Evolutionary conservation across 768 basidiomycete species (phyloP), one percentile per base, ranked within the genome.

Genomic region (Boletus vermiculosoides): DNA sequence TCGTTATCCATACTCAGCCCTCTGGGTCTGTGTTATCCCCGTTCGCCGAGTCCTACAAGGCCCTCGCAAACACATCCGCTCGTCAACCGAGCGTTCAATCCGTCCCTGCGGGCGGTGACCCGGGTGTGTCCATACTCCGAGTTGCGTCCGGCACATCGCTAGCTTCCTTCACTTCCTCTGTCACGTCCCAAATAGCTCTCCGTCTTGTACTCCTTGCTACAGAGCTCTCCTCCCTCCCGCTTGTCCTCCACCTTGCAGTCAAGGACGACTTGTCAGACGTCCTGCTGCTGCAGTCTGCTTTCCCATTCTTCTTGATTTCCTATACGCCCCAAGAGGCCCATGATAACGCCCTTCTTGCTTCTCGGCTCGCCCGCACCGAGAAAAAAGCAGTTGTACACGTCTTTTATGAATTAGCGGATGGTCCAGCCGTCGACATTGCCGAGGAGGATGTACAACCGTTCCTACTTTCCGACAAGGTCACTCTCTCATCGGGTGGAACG

Each of bases 281-380:
- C 40, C 80, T 95, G 41, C 76, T 87, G 13, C 85, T 96, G 55
- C 86, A 87, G 40, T 83, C 88, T n/a, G 80, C 85, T 20, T 83
- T 92, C 6, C 90, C 90, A 30, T 91, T 86, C 73, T 87, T 94
- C 68, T 64, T 98, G 49, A 78, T 95, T 65, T 95, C 93, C 7
- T 79, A 83, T 36, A 84, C 82, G 1, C 70, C 84, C 4, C 89
- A 93, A 68, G 82, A 94, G 66, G 92, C 94, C 4, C 90, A 96
- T 64, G 92, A 95, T 67, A 87, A 98, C 71, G 90, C 93, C 23
- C 75, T 98, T 36, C 81, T 98, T 18, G 92, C 93, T 15, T 86
- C 91, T 50, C 83, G 87, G 42, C 74, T 98, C 49, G 92, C 96
- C 0, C 80, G 80, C 37, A 71, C 79, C 8, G 84, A 89, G 64